Base-by-base conservation (phyloP, 768 basidiomycete genomes). In the Nevesoporus exiguus region DNA sequence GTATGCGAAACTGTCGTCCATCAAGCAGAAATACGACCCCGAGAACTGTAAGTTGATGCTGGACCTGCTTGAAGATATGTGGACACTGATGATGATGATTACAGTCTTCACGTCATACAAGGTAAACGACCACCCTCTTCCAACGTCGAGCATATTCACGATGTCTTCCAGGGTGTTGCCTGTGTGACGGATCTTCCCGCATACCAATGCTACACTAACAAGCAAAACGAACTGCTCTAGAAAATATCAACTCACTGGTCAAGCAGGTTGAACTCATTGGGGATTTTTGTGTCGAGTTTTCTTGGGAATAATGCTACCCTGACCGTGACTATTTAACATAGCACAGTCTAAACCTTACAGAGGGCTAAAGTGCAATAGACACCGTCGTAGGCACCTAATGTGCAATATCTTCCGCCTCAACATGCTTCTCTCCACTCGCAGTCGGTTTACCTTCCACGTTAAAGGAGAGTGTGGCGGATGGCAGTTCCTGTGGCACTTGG, bases 1-100 rank as follows among this genome's bases (percentile, higher is more conserved):
- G 39, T 63, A 63, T 29, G 34, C 52, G 3, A 22, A 31, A 5
- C 33, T 66, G 21, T 57, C 49, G 17, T 43, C 49, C 2, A 64
- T 66, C 48, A 66, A 64, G 21, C 61, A 54, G 55, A 63, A 55
- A 37, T 65, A 64, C 11, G 61, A 66, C 39, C 64, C 60, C 7
- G 0, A 34, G 1, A 65, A 66, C 21, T 60, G 64, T 62, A 42
- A 47, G 60, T 51, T 2, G 10, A 21, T n/a, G 9, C 27, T 22
- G n/a, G n/a, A 0, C n/a, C 21, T 34, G 27, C 19, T 51, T 17
- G 0, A 0, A 41, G 15, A 27, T n/a, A n/a, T 4, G 8, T 9
- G 19, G 25, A 7, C 13, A 15, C 44, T 49, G 14, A 60, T 24
- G 15, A 39, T 8, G 8, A 27, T 22, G n/a, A 24, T 21, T n/a